Percentiles rank a stretch among this genome's conserved stretches.
Conservation (phyloP, 176 grass and related monocot species). For the Aegilops umbellulata region DNA sequence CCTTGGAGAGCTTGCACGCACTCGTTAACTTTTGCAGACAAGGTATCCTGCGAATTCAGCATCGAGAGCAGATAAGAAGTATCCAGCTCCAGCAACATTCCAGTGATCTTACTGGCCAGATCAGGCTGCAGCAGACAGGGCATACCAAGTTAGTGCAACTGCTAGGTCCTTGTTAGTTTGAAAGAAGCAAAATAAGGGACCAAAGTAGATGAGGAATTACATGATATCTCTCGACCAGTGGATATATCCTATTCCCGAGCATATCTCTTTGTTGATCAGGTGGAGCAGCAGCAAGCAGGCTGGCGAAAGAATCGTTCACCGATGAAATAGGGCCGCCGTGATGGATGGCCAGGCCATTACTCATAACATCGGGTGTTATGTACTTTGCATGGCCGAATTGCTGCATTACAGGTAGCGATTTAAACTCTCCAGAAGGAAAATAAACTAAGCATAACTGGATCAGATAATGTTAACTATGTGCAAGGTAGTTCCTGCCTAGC, state of each 20-base stretch:
- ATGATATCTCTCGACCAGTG: constrained; percentile 54
- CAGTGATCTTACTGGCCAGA: constrained; percentile 68
- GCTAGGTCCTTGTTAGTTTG: not conserved
- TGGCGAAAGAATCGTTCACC: constrained; percentile 44
- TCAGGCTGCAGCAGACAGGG: constrained; percentile 39
- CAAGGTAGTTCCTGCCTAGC: not conserved
- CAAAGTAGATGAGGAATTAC: constrained; percentile 6
- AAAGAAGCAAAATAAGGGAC: not conserved
- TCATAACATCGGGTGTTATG: constrained; percentile 38
- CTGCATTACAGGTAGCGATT: constrained; percentile 26
- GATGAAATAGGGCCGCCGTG: constrained; percentile 41
- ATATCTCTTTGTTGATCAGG: constrained; percentile 41
- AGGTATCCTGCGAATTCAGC: constrained; percentile 44
- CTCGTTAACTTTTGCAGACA: constrained; percentile 60
- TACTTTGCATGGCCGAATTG: constrained; percentile 50
- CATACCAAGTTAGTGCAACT: not conserved
- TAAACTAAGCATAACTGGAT: not conserved
- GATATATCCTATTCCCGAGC: constrained; percentile 62
- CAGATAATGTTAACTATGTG: not conserved
- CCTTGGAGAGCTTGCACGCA: constrained; percentile 44
- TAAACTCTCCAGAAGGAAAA: not conserved
- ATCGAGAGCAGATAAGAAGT: constrained; percentile 41
- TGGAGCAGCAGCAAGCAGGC: constrained; percentile 34
- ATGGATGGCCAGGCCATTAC: constrained; percentile 37
- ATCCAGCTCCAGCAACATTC: constrained; percentile 68